Conservation (phyloP, 1,284 basidiomycete genomes). For the Ustilago hordei region DNA sequence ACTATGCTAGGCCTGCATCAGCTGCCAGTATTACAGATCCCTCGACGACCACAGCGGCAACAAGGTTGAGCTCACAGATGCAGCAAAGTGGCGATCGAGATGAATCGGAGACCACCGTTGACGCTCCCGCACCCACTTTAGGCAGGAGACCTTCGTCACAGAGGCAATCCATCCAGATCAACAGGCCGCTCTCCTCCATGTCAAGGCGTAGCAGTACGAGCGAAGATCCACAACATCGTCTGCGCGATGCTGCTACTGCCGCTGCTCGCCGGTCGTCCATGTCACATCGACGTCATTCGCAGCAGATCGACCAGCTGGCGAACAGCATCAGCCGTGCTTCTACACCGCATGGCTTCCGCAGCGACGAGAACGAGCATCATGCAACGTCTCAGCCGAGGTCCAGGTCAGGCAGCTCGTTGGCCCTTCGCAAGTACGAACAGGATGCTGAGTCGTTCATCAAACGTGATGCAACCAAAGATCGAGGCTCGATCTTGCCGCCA, state of each 20-base stretch:
- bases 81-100: background rate
- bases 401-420: slow-evolving; percentile 22
- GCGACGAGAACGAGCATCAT: slow-evolving; percentile 26
- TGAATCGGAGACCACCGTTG: slow-evolving; percentile 19
- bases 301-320: slow-evolving; percentile 35
- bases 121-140: slow-evolving; percentile 1
- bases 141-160: slow-evolving; percentile 16
- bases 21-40: slow-evolving; percentile 10
- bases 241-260: slow-evolving; percentile 40
- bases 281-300: slow-evolving; percentile 27
- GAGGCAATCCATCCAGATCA: slow-evolving; percentile 22
- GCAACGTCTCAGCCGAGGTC: slow-evolving; percentile 7
- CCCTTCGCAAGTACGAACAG: slow-evolving; percentile 26
- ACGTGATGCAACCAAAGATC: slow-evolving; percentile 24
- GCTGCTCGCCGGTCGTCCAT: slow-evolving; percentile 33
- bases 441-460: slow-evolving; percentile 38
- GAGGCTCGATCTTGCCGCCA: slow-evolving; percentile 52
- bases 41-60: background rate
- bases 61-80: slow-evolving; percentile 6
- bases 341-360: slow-evolving; percentile 33
- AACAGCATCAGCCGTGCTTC: slow-evolving; percentile 32
- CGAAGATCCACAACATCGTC: slow-evolving; percentile 23
- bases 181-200: slow-evolving; percentile 21
- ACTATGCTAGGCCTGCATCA: slow-evolving; percentile 5
- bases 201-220: slow-evolving; percentile 35